Conservation (phyloP, 2,329 filamentous ascomycete genomes). For the Stachybotrys chlorohalonatus region DNA sequence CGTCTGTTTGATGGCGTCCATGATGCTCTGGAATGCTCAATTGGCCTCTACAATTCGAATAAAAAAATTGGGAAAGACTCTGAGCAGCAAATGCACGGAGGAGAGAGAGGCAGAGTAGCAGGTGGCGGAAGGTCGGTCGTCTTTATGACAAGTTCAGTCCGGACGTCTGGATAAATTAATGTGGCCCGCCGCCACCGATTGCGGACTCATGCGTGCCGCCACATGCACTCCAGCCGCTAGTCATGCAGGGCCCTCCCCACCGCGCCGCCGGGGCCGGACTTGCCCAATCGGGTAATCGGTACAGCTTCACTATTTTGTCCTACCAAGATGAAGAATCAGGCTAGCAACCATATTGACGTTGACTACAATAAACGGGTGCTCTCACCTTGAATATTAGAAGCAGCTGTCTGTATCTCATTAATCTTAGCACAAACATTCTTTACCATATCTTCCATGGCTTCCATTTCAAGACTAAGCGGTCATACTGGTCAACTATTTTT, state of each 20-base stretch:
- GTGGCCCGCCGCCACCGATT: slow-evolving; percentile 6
- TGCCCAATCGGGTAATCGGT: slow-evolving; percentile 16
- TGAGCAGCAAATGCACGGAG: neutral
- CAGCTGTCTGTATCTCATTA: too few species aligned
- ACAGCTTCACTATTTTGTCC: slow-evolving; percentile 4
- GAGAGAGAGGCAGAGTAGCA: neutral
- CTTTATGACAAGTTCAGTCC: neutral
- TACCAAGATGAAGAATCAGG: neutral
- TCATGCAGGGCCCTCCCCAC: slow-evolving; percentile 9
- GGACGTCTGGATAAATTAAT: neutral
- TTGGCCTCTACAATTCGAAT: neutral
- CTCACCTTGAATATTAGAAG: too few species aligned
- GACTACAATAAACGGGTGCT: too few species aligned
- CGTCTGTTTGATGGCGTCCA: slow-evolving; percentile 51
- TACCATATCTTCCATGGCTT: neutral
- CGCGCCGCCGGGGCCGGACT: slow-evolving; percentile 15
- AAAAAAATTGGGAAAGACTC: neutral
- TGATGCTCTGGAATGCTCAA: slow-evolving; percentile 19
- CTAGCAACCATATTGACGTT: too few species aligned
- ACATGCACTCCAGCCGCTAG: slow-evolving; percentile 9
- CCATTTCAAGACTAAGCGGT: neutral
- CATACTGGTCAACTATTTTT: neutral
- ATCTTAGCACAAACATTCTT: too few species aligned
- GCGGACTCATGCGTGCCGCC: slow-evolving; percentile 19
- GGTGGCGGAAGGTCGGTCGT: neutral